These are phyloP conservation scores for Brassica hybrid DNA, from an alignment of 441 rosid species.

Conservation along the genomic window DNA sequence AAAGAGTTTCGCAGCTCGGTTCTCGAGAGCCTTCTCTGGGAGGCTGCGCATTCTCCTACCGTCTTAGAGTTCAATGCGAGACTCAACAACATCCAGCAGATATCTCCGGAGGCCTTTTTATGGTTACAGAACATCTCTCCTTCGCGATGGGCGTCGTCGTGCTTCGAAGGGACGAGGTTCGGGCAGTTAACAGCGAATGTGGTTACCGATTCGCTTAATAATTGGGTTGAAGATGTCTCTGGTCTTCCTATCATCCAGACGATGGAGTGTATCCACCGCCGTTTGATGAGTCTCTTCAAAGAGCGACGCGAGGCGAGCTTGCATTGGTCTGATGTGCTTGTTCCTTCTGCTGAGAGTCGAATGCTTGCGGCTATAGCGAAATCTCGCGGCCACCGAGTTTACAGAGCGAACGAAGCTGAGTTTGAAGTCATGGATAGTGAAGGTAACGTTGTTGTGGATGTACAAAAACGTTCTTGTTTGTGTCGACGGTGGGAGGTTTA, in stretches of 20 bases:
- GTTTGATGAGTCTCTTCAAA: slow-evolving; percentile 51
- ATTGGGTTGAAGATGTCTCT: slow-evolving; percentile 49
- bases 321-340: slow-evolving; percentile 55
- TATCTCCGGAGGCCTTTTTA: slow-evolving; percentile 54
- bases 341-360: slow-evolving; percentile 53
- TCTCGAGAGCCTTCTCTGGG: slow-evolving; percentile 61
- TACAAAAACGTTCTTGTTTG: slow-evolving; percentile 49
- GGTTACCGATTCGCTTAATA: slow-evolving; percentile 42
- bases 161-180: slow-evolving; percentile 61
- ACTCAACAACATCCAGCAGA: slow-evolving; percentile 52
- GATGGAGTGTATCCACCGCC: slow-evolving; percentile 57
- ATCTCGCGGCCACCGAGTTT: slow-evolving; percentile 48
- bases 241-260: slow-evolving; percentile 59
- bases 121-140: slow-evolving; percentile 56
- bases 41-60: slow-evolving; percentile 62
- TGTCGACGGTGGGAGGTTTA: slow-evolving; percentile 57
- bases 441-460: slow-evolving; percentile 49
- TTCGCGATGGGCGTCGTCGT: slow-evolving; percentile 59
- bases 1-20: slow-evolving; percentile 53
- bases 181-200: slow-evolving; percentile 51
- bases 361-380: slow-evolving; percentile 48
- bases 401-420: slow-evolving; percentile 51
- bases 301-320: slow-evolving; percentile 52
- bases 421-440: slow-evolving; percentile 51
- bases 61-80: slow-evolving; percentile 50